Evolutionary conservation across 306 rosid genomes (phyloP).

Genomic region (Inga leiocalycina): DNA sequence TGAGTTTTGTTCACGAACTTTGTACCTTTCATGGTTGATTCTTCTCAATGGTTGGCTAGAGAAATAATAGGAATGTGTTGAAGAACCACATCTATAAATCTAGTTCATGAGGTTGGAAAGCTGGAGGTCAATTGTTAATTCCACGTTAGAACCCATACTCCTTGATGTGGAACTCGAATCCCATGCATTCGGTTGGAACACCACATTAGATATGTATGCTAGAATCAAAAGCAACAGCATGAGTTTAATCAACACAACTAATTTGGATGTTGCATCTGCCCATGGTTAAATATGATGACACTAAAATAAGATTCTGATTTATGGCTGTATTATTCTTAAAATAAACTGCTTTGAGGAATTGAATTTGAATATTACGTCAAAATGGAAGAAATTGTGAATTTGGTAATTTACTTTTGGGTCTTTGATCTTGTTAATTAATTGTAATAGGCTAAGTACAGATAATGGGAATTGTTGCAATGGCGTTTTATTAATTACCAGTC

Average conservation of each 20-base stretch:
- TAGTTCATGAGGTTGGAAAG: background rate
- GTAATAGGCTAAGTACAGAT: background rate
- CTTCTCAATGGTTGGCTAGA: background rate
- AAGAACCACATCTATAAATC: background rate
- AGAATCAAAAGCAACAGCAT: background rate
- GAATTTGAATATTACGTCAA: background rate
- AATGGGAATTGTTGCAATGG: background rate
- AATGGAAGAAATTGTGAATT: constrained; percentile 8
- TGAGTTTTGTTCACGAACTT: background rate
- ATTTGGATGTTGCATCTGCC: constrained; percentile 32
- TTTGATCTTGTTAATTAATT: background rate
- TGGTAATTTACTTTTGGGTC: background rate
- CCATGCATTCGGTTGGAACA: background rate
- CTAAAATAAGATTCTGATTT: constrained; percentile 4
- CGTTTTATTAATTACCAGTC: background rate
- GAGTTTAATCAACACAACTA: constrained; percentile 4
- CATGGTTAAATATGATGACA: constrained; percentile 11
- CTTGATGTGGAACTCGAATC: background rate
- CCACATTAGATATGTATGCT: background rate
- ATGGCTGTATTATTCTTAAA: constrained; percentile 3
- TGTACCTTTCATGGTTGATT: background rate
- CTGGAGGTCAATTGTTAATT: background rate
- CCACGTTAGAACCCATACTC: background rate
- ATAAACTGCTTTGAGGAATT: constrained; percentile 17
- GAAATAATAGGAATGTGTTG: background rate